Evolutionary conservation across 371 early-diverging fungal species (phyloP), one percentile per base, ranked within the genome.

Genomic region (Mortierella sp.): DNA sequence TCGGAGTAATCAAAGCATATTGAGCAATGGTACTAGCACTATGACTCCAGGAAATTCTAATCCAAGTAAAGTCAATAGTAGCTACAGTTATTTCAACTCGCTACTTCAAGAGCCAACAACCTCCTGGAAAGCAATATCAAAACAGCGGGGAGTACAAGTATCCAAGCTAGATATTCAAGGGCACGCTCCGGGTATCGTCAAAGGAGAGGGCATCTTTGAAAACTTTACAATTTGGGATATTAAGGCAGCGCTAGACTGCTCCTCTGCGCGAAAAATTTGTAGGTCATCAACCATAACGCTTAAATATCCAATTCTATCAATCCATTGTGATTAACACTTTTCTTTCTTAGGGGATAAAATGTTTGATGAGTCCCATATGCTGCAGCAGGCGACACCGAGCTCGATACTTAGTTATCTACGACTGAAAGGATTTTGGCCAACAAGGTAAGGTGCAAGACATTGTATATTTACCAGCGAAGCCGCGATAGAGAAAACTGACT

Each of bases 211-310:
- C 12, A 56, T 78, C 2, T 90, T 88, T 84, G 82, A 85, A 23
- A 76, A 84, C 22, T 90, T 86, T 42, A 85, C 86, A 60, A 82
- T 90, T 22, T 90, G 89, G 89, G 90, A 90, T 65, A 81, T 88
- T 40, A 89, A 88, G 56, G 85, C 89, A 0, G 86, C 85, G 0
- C 55, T 90, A 19, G 87, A 85, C 53, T 87, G 83, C 60, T 40
- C 64, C 6, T 70, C 81, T 8, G 75, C 81, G 1, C 67, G 81
- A 32, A 71, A 80, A 28, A 60, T 71, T 8, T 80, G 81, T 80
- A 71, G 49, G 81, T 70, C 29, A 12, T 45, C 13, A 12, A 3
- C 17, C 42, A 26, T 68, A 12, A 26, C 57, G n/a, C n/a, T n/a
- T n/a, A n/a, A n/a, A n/a, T n/a, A n/a, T n/a, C n/a, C n/a, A n/a